These are phyloP conservation scores for Deakozyma indianensis DNA, from an alignment of 805 yeast species.

Conservation along the genomic window DNA sequence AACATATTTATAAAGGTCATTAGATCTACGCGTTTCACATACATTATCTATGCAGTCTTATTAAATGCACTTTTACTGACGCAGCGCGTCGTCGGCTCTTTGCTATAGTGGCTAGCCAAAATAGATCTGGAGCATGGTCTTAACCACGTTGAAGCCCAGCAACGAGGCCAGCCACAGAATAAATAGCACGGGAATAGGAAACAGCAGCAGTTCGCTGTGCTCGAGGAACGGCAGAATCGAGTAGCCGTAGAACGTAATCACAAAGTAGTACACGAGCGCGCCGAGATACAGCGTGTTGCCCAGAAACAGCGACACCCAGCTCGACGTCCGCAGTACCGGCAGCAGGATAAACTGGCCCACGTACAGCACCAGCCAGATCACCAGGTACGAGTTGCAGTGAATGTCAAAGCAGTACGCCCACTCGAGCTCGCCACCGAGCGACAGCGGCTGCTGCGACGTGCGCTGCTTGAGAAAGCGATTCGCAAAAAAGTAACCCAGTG, in stretches of 20 bases:
- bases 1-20: too few species aligned
- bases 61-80: too few species aligned
- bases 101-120: too few species aligned
- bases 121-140: constrained; percentile 38
- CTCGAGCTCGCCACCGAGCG: constrained; percentile 37
- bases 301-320: constrained; percentile 51
- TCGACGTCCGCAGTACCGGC: constrained; percentile 53
- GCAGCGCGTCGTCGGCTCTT: too few species aligned
- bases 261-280: constrained; percentile 60
- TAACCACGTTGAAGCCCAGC: constrained; percentile 61
- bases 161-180: constrained; percentile 45
- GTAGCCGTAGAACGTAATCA: constrained; percentile 82
- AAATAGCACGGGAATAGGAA: constrained; percentile 50
- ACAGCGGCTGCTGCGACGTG: constrained; percentile 10
- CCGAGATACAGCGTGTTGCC: constrained; percentile 70
- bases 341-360: constrained; percentile 59
- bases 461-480: constrained; percentile 43
- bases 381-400: constrained; percentile 79
- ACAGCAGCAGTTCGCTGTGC: constrained; percentile 44
- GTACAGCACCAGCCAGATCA: constrained; percentile 65
- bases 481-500: constrained; percentile 59
- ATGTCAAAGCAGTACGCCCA: constrained; percentile 95
- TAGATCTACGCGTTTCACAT: too few species aligned
- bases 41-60: too few species aligned
- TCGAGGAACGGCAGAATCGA: constrained; percentile 55